Percentiles rank a stretch among this genome's conserved stretches.
phyloP scores from a whole-genome alignment of 495 filamentous ascomycete species.

The Talaromyces thailandensis region DNA sequence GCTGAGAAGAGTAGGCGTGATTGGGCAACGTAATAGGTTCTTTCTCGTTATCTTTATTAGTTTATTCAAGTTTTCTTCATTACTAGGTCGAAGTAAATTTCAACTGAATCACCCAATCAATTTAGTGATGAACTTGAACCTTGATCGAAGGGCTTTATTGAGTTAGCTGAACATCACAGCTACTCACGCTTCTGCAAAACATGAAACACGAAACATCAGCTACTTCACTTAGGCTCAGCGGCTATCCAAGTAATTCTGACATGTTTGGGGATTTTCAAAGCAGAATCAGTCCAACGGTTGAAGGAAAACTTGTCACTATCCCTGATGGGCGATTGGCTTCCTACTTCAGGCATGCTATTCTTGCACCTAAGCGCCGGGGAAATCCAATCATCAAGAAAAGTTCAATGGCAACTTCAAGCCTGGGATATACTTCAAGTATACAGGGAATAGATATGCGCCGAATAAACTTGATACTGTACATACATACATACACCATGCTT shows the following conservation, averaged over 20 bases:
- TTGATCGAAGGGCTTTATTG: no score
- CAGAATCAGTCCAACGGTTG: neutral
- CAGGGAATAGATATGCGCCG: neutral
- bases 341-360: neutral
- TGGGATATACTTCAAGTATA: neutral
- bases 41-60: no score
- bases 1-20: no score
- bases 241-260: neutral
- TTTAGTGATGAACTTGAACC: no score
- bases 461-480: neutral
- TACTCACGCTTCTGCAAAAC: neutral
- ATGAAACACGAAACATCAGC: neutral
- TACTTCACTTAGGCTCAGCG: neutral
- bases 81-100: no score
- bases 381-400: neutral
- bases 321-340: neutral
- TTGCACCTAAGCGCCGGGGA: neutral
- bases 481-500: neutral
- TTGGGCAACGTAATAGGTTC: no score
- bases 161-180: neutral
- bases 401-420: neutral
- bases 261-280: neutral
- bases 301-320: neutral
- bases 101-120: no score
- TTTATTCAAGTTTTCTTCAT: no score